Evolutionary conservation across 768 basidiomycete species (phyloP), one percentile per base, ranked within the genome.

Genomic region (Dacryopinax primogenitus): DNA sequence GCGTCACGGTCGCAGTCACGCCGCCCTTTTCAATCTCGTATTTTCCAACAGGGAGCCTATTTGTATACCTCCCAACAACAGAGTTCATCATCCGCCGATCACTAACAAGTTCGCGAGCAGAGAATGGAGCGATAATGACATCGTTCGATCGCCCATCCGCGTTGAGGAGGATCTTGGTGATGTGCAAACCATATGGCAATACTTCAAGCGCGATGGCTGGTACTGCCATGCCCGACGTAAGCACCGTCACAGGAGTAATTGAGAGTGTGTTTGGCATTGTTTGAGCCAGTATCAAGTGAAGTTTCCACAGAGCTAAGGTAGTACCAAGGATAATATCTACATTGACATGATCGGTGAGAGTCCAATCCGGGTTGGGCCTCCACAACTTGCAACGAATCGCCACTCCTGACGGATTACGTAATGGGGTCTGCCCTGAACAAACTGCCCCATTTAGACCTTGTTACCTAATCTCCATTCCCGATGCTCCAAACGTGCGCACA

Each of bases 41-140:
- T 9, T 74, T 77, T 28, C 83, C 83, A n/a, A 81, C 82, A 0
- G 87, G 85, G 63, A 90, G 78, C 33, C 87, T 80, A 74, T 89
- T 89, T 26, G 86, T 77, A 68, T 88, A 58, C 51, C 51, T 3
- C 30, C 51, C 51, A 3, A 58, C 51, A 4, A 58, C 32, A 30
- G 4, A 30, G 18, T 58, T 58, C 51, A 58, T 58, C 51, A 58
- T 58, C 23, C 51, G 11, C 30, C 51, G 26, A 6, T 58, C 30
- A 7, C 18, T 3, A 13, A 32, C 51, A 3, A 58, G 26, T 30
- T 58, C 51, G 3, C 32, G 26, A 6, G 11, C 26, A 13, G 7
- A 13, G 51, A 28, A 58, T 6, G 51, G 51, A 4, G 13, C 26
- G 18, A 13, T 7, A 15, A 58, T 58, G 7, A 58, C 51, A 30